A percentile compares a stretch with the other conserved stretches of the same genome.
Evolutionary conservation across 768 basidiomycete species (phyloP).

Genomic region (Saitozyma sp.): DNA sequence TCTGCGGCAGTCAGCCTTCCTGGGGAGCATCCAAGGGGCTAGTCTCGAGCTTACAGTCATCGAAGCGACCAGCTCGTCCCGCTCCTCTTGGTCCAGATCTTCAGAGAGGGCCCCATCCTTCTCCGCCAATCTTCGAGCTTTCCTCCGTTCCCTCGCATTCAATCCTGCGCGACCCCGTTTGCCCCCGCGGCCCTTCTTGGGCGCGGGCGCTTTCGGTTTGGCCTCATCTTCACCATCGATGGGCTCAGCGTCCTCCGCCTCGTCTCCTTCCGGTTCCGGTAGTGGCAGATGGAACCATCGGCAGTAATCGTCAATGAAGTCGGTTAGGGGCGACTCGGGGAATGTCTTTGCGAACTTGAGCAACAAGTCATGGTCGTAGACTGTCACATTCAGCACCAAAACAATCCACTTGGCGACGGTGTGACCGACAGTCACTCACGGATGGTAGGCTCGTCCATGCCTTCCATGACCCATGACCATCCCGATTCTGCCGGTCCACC

Average conservation of each 20-base stretch:
- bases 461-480: constrained; percentile 77
- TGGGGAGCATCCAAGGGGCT: not conserved
- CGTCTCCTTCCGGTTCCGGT: constrained; percentile 56
- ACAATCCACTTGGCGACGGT: not conserved
- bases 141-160: constrained; percentile 40
- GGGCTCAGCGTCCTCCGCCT: constrained; percentile 30
- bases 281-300: constrained; percentile 60
- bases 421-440: constrained; percentile 56
- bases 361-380: constrained; percentile 63
- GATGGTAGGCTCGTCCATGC: constrained; percentile 65
- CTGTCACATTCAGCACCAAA: constrained; percentile 4
- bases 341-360: constrained; percentile 67
- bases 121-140: constrained; percentile 32
- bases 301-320: constrained; percentile 68
- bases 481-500: constrained; percentile 67
- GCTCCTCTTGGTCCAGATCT: constrained; percentile 52
- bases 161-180: constrained; percentile 10
- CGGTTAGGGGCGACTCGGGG: constrained; percentile 62
- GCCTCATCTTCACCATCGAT: constrained; percentile 1
- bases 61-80: constrained; percentile 63
- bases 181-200: constrained; percentile 10
- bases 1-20: constrained; percentile 23
- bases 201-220: constrained; percentile 11
- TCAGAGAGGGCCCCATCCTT: constrained; percentile 36
- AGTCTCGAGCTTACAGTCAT: constrained; percentile 61